A percentile compares a stretch with the other conserved stretches of the same genome.
These are phyloP conservation scores for Melastoma candidum DNA, from an alignment of 441 rosid species.

Conservation along the genomic window DNA sequence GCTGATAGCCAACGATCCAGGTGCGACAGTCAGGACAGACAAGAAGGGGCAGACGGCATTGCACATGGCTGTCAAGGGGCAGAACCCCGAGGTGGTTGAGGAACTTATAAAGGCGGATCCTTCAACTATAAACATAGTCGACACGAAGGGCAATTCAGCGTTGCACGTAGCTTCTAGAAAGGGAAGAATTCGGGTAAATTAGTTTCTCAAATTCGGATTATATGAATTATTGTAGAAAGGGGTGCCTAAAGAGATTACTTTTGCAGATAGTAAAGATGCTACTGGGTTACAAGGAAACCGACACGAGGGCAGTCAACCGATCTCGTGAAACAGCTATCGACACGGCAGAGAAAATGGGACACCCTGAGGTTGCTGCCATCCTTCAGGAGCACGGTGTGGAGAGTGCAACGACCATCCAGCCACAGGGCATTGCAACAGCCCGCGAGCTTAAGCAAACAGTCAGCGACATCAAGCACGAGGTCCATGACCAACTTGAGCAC, in stretches of 20 bases:
- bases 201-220: background rate
- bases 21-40: constrained; percentile 1
- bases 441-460: constrained; percentile 15
- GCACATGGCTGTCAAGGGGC: constrained; percentile 16
- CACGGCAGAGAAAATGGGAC: constrained; percentile 10
- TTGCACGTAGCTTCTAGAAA: constrained; percentile 10
- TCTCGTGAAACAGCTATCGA: constrained; percentile 12
- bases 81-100: constrained; percentile 1
- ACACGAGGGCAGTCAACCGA: constrained; percentile 7
- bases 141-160: constrained; percentile 6
- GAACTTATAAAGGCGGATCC: constrained; percentile 7
- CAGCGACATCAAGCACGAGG: constrained; percentile 15
- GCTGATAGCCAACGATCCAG: constrained; percentile 8
- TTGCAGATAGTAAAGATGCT: constrained; percentile 11
- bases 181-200: constrained; percentile 10
- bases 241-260: background rate
- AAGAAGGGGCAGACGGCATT: constrained; percentile 16
- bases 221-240: background rate
- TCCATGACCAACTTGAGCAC: background rate
- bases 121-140: background rate
- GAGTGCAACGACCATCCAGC: constrained; percentile 2
- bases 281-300: constrained; percentile 4
- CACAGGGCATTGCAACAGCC: constrained; percentile 2
- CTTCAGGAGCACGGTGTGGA: constrained; percentile 4
- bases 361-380: constrained; percentile 6